Evolutionary conservation across 2,329 filamentous ascomycete genomes (phyloP).

Genomic region (Aspergillus clavatus): DNA sequence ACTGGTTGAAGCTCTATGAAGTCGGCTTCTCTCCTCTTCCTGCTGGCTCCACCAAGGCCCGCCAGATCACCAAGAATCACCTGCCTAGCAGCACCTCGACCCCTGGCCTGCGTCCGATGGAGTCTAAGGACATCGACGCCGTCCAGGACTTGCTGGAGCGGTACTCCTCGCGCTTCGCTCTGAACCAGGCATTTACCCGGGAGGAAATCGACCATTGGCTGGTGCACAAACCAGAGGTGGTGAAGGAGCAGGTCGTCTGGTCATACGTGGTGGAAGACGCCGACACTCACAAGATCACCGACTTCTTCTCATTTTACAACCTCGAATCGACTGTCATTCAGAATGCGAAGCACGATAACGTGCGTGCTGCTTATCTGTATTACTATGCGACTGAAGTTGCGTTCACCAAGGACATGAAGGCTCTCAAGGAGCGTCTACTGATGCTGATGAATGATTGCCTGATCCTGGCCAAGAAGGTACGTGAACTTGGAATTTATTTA

Average conservation of each 20-base stretch:
- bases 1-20: constrained; percentile 95
- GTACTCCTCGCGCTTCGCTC: constrained; percentile 74
- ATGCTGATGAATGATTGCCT: constrained; percentile 76
- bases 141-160: constrained; percentile 70
- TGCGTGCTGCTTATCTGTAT: constrained; percentile 91
- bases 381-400: constrained; percentile 89
- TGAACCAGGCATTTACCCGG: constrained; percentile 74
- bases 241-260: constrained; percentile 81
- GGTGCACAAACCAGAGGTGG: constrained; percentile 60
- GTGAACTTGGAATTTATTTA: constrained; percentile 3
- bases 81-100: constrained; percentile 70
- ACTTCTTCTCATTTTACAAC: constrained; percentile 96
- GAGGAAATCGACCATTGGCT: constrained; percentile 89
- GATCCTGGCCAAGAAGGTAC: constrained; percentile 74
- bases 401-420: constrained; percentile 52
- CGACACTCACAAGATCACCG: constrained; percentile 73
- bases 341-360: constrained; percentile 67
- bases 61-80: constrained; percentile 81
- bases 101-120: constrained; percentile 74
- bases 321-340: constrained; percentile 90
- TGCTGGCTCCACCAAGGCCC: constrained; percentile 71
- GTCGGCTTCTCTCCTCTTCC: constrained; percentile 91
- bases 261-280: constrained; percentile 80
- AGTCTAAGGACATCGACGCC: constrained; percentile 68
- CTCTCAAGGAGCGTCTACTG: constrained; percentile 76